phyloP scores from a whole-genome alignment of 2,329 filamentous ascomycete species.

The Beauveria medogensis region DNA sequence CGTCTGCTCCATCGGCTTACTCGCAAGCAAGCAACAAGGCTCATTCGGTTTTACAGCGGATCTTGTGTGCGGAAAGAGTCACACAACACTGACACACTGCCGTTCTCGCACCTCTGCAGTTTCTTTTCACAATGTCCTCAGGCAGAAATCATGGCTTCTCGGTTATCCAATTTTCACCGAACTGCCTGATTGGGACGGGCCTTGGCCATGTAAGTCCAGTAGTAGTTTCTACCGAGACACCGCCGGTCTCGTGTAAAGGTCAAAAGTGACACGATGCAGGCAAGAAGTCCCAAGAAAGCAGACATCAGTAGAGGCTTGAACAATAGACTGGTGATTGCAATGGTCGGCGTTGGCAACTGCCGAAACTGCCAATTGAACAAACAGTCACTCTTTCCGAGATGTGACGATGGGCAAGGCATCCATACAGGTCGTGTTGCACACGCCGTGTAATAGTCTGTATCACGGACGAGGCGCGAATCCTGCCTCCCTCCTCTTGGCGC shows the following conservation, averaged over 20 bases:
- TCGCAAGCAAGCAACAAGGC: neutral
- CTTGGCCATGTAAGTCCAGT: neutral
- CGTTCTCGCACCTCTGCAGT: neutral
- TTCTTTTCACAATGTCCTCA: neutral
- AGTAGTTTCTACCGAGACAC: no score
- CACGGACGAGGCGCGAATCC: neutral
- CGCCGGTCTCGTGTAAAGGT: neutral
- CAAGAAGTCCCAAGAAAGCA: no score
- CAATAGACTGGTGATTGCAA: neutral
- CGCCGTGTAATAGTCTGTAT: neutral
- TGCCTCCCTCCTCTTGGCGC: neutral
- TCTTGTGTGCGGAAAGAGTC: neutral
- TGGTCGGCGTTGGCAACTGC: neutral
- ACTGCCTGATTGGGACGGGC: neutral
- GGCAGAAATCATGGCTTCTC: neutral
- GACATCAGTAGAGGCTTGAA: neutral
- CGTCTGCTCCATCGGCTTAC: neutral
- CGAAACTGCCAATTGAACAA: neutral
- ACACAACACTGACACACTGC: neutral
- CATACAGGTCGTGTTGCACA: constrained; percentile 5
- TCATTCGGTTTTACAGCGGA: neutral
- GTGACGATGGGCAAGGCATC: constrained; percentile 1
- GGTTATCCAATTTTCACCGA: neutral
- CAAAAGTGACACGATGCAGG: neutral
- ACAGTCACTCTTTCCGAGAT: neutral